Evolutionary conservation across 768 basidiomycete species (phyloP).

Genomic region (Albatrellus ellisii): DNA sequence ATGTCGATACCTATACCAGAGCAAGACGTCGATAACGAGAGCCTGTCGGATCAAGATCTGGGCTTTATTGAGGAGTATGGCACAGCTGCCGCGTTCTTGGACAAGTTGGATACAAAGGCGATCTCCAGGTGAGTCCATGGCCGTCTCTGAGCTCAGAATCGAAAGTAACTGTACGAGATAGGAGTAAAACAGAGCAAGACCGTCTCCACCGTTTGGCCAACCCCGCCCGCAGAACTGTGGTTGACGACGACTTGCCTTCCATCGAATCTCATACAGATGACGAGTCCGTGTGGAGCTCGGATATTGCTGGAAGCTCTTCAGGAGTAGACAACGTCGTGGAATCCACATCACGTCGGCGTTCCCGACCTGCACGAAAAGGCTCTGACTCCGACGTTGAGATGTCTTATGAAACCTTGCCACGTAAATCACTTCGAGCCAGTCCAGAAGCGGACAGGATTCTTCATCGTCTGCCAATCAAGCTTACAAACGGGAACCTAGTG

Average conservation of each 20-base stretch:
- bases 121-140: conserved; percentile 52
- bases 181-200: conserved; percentile 78
- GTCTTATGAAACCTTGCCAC: conserved; percentile 55
- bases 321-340: conserved; percentile 17
- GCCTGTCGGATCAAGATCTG: conserved; percentile 55
- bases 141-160: conserved; percentile 1
- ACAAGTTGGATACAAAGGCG: conserved; percentile 59
- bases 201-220: conserved; percentile 56
- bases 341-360: conserved; percentile 16
- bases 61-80: conserved; percentile 56
- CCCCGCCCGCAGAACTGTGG: conserved; percentile 29
- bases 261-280: conserved; percentile 55
- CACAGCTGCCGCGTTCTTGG: conserved; percentile 50
- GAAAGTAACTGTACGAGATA: conserved; percentile 18
- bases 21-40: conserved; percentile 32
- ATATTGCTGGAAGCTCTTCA: conserved; percentile 21
- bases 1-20: conserved; percentile 50
- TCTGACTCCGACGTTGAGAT: conserved; percentile 50
- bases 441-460: conserved; percentile 37
- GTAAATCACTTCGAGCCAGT: conserved; percentile 35
- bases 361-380: conserved; percentile 11
- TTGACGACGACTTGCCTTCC: conserved; percentile 52
- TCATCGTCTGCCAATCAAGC: conserved; percentile 73
- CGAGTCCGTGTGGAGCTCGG: conserved; percentile 38
- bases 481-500: conserved; percentile 67